Evolutionary conservation across 2,329 filamentous ascomycete genomes (phyloP), one percentile per base, ranked within the genome.

Genomic region (Teratosphaeria destructans): DNA sequence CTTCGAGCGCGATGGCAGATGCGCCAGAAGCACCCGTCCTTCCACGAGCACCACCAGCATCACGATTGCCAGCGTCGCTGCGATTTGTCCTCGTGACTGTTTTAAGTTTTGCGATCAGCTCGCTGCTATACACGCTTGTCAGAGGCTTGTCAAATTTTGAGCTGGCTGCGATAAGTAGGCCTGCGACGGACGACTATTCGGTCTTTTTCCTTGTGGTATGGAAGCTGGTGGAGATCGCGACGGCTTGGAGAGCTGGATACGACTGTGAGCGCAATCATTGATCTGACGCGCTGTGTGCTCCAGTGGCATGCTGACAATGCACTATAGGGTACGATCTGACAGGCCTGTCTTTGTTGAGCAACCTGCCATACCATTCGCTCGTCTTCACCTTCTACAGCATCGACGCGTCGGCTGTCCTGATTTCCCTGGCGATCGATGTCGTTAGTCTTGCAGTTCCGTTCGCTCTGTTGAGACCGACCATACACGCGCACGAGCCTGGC

Each of bases 381-480:
- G 79, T 95, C 32, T 79, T 80, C 34, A 85, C 85, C 57, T 96
- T 95, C 77, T 96, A 95, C 80, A 75, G 79, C 39, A 80, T 95
- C 65, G 81, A 82, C 29, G 77, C 82, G 29, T 73, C 77, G 57
- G 86, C 87, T 0, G 80, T 86, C 23, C 68, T 85, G 34, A 76
- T 82, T 47, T 84, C 84, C 39, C 80, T 90, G 56, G 72, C 76
- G 37, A 87, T 93, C 67, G 88, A 92, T 67, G 76, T 88, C 57
- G 67, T 86, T 61, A 84, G 89, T 2, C 83, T 84, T 52, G 85
- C 86, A 52, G 70, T 89, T 32, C 90, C 92, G 1, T 93, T 95
- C 74, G 79, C 82, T 61, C 80, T 94, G 52, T 78, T 95, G 58
- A 88, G 90, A 56, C 81, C 83, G 5, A 77, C 87, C 34, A 85